These are phyloP conservation scores for Aspergillus biplanus DNA, from an alignment of 495 filamentous ascomycete species.

Conservation along the genomic window DNA sequence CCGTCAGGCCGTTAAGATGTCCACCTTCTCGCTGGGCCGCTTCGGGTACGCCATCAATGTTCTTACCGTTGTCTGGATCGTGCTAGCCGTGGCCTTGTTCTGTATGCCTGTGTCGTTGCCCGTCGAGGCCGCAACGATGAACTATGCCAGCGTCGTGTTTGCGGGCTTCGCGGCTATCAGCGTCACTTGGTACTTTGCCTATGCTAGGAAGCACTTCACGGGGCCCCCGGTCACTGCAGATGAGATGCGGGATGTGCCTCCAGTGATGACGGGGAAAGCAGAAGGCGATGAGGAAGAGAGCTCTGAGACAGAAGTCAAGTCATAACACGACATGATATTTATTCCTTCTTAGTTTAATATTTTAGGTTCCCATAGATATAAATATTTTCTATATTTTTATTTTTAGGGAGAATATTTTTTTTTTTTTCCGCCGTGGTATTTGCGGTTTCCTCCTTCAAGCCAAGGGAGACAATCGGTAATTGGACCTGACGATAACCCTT, in stretches of 20 bases:
- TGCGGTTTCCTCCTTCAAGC: too few species aligned
- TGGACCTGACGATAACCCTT: too few species aligned
- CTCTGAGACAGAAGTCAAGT: slow-evolving; percentile 21
- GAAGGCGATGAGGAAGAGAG: slow-evolving; percentile 29
- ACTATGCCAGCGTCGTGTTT: slow-evolving; percentile 70
- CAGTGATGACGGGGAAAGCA: slow-evolving; percentile 41
- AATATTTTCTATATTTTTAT: background rate
- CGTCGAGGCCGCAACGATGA: slow-evolving; percentile 50
- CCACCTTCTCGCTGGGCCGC: slow-evolving; percentile 52
- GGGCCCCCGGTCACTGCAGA: slow-evolving; percentile 63
- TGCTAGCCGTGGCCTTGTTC: slow-evolving; percentile 55
- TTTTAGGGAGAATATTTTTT: too few species aligned
- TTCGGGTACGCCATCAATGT: slow-evolving; percentile 59
- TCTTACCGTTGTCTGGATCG: slow-evolving; percentile 53
- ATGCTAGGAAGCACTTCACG: slow-evolving; percentile 70
- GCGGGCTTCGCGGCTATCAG: slow-evolving; percentile 60
- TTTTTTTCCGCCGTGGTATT: too few species aligned
- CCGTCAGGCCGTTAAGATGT: slow-evolving; percentile 49
- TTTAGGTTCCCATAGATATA: background rate
- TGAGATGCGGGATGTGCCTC: slow-evolving; percentile 36
- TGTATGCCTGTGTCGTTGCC: slow-evolving; percentile 60
- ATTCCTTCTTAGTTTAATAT: background rate
- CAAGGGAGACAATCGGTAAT: too few species aligned
- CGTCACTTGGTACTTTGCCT: slow-evolving; percentile 67
- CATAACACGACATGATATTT: background rate